These are phyloP conservation scores for Daldinia loculata DNA, from an alignment of 495 filamentous ascomycete genomes.

Conservation along the genomic window DNA sequence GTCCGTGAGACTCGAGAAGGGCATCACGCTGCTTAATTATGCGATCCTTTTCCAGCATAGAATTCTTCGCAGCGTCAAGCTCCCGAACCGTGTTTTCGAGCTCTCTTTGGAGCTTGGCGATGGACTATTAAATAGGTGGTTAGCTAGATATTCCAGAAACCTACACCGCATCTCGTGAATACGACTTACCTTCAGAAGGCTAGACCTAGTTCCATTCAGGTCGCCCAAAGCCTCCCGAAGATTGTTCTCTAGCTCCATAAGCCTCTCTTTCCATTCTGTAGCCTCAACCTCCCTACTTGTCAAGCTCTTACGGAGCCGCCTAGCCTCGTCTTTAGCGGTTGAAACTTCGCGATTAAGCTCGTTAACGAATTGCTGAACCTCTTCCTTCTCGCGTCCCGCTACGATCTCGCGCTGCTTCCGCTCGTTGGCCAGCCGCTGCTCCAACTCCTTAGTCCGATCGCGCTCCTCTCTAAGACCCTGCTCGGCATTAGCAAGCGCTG, in stretches of 20 bases:
- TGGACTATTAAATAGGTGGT: conserved; percentile 62
- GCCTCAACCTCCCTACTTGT: conserved; percentile 86
- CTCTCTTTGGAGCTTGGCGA: conserved; percentile 86
- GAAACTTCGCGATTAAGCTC: conserved; percentile 85
- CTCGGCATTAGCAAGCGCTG: conserved; percentile 76
- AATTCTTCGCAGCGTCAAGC: conserved; percentile 76
- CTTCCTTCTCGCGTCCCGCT: conserved; percentile 86
- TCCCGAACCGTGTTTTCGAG: conserved; percentile 83
- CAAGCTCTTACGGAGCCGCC: conserved; percentile 80
- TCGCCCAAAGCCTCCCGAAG: conserved; percentile 84
- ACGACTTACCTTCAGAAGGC: conserved; percentile 72
- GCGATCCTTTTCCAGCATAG: conserved; percentile 85
- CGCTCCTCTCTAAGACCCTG: conserved; percentile 78
- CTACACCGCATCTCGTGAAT: not conserved
- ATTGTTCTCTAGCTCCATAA: conserved; percentile 88
- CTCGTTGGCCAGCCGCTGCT: conserved; percentile 78
- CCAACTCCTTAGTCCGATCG: conserved; percentile 79
- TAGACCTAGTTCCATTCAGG: conserved; percentile 85
- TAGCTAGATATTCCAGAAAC: conserved; percentile 36
- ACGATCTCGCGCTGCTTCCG: conserved; percentile 86
- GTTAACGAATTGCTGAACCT: conserved; percentile 75
- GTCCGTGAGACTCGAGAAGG: conserved; percentile 85
- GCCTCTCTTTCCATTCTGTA: conserved; percentile 84
- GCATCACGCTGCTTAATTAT: conserved; percentile 89
- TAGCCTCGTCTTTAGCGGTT: conserved; percentile 84